Evolutionary conservation across 352 stramenopile genomes (phyloP).

Genomic region (Plasmopara halstedii): DNA sequence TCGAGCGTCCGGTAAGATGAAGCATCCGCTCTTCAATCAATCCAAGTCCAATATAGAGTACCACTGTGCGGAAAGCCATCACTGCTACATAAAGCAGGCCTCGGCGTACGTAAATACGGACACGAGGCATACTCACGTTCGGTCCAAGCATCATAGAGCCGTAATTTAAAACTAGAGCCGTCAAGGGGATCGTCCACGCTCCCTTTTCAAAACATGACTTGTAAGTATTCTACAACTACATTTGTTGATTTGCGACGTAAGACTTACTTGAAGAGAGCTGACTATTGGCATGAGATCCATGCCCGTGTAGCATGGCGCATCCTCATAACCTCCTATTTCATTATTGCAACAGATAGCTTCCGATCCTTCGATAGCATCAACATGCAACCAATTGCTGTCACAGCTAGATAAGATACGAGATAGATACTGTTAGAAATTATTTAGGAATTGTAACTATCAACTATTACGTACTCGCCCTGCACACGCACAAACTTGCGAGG

Average conservation of each 20-base stretch:
- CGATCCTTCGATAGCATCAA: slow-evolving; percentile 19
- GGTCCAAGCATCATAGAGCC: slow-evolving; percentile 50
- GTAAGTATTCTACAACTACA: no score
- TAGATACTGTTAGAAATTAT: neutral
- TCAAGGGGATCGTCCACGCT: slow-evolving; percentile 58
- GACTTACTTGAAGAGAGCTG: slow-evolving; percentile 29
- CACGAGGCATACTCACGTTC: slow-evolving; percentile 35
- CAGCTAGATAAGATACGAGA: slow-evolving; percentile 27
- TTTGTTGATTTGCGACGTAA: neutral
- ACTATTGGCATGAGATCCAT: slow-evolving; percentile 55
- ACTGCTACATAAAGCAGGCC: slow-evolving; percentile 45
- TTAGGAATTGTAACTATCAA: slow-evolving; percentile 4
- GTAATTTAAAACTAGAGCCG: slow-evolving; percentile 61
- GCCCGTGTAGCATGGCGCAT: slow-evolving; percentile 49
- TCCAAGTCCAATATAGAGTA: slow-evolving; percentile 60
- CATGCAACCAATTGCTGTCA: slow-evolving; percentile 55
- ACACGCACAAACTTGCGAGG: slow-evolving; percentile 68
- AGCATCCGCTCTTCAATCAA: slow-evolving; percentile 38
- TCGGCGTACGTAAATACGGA: slow-evolving; percentile 50
- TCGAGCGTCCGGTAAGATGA: slow-evolving; percentile 22
- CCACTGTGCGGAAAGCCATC: slow-evolving; percentile 57
- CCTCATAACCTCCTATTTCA: slow-evolving; percentile 11
- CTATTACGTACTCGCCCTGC: slow-evolving; percentile 54
- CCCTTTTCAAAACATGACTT: no score
- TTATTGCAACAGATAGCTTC: slow-evolving; percentile 57